These are phyloP conservation scores for Graphilbum ipis-grandicollis DNA, from an alignment of 2,329 filamentous ascomycete species.

Conservation along the genomic window DNA sequence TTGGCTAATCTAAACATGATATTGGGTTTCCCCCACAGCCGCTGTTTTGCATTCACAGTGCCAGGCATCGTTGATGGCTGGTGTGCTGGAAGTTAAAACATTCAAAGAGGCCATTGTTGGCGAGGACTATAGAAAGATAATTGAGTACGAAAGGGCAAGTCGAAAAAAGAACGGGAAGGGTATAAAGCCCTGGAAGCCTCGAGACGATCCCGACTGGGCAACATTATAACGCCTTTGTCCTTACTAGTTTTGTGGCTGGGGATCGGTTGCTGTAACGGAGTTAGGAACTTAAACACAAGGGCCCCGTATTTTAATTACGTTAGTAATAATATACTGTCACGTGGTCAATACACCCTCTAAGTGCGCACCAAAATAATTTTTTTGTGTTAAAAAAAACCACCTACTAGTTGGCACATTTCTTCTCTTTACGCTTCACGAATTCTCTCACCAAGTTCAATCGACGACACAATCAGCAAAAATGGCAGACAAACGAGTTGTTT, in stretches of 20 bases:
- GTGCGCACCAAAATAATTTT: conserved; percentile 9
- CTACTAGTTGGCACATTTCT: conserved; percentile 1
- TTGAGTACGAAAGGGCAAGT: conserved; percentile 35
- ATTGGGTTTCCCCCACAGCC: conserved; percentile 19
- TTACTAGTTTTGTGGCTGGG: too few species aligned
- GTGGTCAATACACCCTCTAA: conserved; percentile 5
- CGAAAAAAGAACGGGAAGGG: conserved; percentile 34
- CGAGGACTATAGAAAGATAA: conserved; percentile 28
- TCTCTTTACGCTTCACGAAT: neutral
- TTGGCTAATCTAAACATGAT: conserved; percentile 7
- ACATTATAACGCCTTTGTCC: too few species aligned
- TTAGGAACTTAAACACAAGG: too few species aligned
- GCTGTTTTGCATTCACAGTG: conserved; percentile 30
- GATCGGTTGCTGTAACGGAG: too few species aligned
- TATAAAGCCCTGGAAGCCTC: conserved; percentile 41
- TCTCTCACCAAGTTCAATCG: conserved; percentile 10
- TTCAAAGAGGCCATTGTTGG: conserved; percentile 29
- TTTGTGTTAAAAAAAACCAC: conserved; percentile 5
- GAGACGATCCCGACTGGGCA: conserved; percentile 43
- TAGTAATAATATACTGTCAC: conserved; percentile 2
- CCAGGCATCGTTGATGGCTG: conserved; percentile 26
- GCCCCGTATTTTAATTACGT: too few species aligned
- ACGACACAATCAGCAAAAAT: conserved; percentile 31
- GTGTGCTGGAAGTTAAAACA: conserved; percentile 32
- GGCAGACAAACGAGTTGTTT: conserved; percentile 42